Percentiles rank a stretch among this genome's conserved stretches.
Conservation (phyloP, 768 basidiomycete species). For the Boletus fagicola region DNA sequence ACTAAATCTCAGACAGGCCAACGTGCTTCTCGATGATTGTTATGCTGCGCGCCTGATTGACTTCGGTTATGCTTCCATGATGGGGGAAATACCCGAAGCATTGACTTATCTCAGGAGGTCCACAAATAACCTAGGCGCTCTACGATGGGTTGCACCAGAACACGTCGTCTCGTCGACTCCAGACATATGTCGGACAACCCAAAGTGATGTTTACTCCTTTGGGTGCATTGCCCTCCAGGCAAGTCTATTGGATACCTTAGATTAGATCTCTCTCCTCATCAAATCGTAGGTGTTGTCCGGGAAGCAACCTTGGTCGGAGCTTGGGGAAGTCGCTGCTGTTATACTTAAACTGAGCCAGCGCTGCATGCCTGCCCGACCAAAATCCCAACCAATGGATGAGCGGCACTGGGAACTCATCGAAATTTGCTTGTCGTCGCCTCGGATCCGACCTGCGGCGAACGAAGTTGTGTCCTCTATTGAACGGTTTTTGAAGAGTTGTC, state of each 20-base stretch:
- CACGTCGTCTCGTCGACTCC: background rate
- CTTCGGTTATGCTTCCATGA: background rate
- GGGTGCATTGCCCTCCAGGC: background rate
- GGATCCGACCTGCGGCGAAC: background rate
- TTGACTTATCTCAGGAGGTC: background rate
- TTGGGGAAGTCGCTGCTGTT: background rate
- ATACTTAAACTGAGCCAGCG: background rate
- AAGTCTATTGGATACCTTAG: background rate
- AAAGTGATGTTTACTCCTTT: constrained; percentile 4
- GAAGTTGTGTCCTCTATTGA: background rate
- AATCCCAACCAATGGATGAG: background rate
- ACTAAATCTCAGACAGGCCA: background rate
- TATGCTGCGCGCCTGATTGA: constrained; percentile 3
- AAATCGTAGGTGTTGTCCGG: no score
- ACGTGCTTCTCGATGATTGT: background rate
- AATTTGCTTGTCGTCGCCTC: background rate
- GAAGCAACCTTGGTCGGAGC: no score
- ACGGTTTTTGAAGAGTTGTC: background rate
- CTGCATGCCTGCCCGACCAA: background rate
- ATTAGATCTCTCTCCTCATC: background rate
- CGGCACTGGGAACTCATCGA: background rate
- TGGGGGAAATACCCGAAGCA: background rate
- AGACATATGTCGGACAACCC: background rate
- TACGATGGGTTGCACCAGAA: constrained; percentile 4
- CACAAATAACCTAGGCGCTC: background rate